Conservation (phyloP, 1,139 yeast species). For the Cylindricascospora bacillispora region DNA sequence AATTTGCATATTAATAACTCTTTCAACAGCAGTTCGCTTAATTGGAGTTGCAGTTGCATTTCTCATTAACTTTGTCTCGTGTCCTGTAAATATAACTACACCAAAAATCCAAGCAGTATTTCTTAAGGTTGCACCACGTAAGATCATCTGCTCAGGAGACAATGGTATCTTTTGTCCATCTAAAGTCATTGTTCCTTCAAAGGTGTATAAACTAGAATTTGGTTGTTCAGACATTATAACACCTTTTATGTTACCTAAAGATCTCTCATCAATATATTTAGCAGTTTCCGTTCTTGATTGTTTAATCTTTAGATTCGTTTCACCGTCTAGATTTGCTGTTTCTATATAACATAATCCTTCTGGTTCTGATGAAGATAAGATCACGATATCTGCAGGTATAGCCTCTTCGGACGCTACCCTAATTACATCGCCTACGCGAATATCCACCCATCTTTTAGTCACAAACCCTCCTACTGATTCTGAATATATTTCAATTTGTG, state of each 20-base stretch:
- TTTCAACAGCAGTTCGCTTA: slow-evolving; percentile 91
- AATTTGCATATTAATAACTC: slow-evolving; percentile 86
- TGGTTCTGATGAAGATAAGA: slow-evolving; percentile 88
- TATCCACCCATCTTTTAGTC: slow-evolving; percentile 70
- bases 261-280: slow-evolving; percentile 54
- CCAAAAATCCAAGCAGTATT: slow-evolving; percentile 96
- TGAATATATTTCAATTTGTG: slow-evolving; percentile 60
- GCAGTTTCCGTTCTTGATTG: slow-evolving; percentile 77
- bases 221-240: slow-evolving; percentile 78
- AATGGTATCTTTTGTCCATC: slow-evolving; percentile 52
- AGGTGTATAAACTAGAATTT: slow-evolving; percentile 85
- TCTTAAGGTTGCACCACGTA: slow-evolving; percentile 91
- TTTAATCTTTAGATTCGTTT: slow-evolving; percentile 89
- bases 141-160: slow-evolving; percentile 77
- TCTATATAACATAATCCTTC: slow-evolving; percentile 96
- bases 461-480: slow-evolving; percentile 48
- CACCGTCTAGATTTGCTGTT: slow-evolving; percentile 96
- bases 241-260: slow-evolving; percentile 42
- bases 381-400: slow-evolving; percentile 82
- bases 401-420: slow-evolving; percentile 79
- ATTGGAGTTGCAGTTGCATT: slow-evolving; percentile 98
- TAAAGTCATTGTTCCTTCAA: slow-evolving; percentile 75
- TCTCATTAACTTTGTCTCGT: slow-evolving; percentile 95
- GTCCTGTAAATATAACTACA: slow-evolving; percentile 89
- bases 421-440: slow-evolving; percentile 84